Evolutionary conservation across 2,329 filamentous ascomycete genomes (phyloP).

Genomic region (Penicillium sp.): DNA sequence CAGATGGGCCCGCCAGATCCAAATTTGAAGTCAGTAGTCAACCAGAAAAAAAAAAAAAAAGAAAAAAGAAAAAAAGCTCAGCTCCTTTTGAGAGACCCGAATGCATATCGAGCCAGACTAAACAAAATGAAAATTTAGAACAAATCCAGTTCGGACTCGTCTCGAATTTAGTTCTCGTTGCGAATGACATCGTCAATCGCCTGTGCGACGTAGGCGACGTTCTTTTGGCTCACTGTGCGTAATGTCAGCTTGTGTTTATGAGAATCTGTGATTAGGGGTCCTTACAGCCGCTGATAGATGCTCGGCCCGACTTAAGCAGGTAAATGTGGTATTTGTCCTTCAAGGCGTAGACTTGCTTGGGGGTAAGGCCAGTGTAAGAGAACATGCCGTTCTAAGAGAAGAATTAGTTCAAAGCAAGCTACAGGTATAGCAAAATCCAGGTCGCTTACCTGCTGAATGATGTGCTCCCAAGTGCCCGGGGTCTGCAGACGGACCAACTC

Average conservation of each 20-base stretch:
- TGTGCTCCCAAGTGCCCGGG: slow-evolving; percentile 95
- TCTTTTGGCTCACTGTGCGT: slow-evolving; percentile 39
- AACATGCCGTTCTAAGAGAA: slow-evolving; percentile 71
- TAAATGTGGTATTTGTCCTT: slow-evolving; percentile 46
- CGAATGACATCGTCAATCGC: slow-evolving; percentile 40
- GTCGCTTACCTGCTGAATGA: slow-evolving; percentile 77
- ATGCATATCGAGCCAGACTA: background rate
- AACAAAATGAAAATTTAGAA: slow-evolving; percentile 1
- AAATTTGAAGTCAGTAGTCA: slow-evolving; percentile 3
- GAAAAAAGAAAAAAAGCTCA: slow-evolving; percentile 1
- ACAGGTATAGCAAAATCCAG: background rate
- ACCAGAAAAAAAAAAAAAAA: background rate
- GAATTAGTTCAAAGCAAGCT: background rate
- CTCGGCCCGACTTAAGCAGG: slow-evolving; percentile 40
- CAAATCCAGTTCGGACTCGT: background rate
- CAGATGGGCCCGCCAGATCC: slow-evolving; percentile 14
- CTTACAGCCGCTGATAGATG: slow-evolving; percentile 42
- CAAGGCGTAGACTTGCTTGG: slow-evolving; percentile 43
- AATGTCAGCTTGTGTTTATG: slow-evolving; percentile 4
- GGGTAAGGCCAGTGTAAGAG: slow-evolving; percentile 63
- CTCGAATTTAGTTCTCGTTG: slow-evolving; percentile 26
- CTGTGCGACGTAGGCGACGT: slow-evolving; percentile 40
- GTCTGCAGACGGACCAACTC: slow-evolving; percentile 82
- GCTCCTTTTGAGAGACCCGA: background rate
- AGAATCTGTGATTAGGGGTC: background rate